Evolutionary conservation across 2,329 filamentous ascomycete genomes (phyloP).

Genomic region (Fusarium sacchari): DNA sequence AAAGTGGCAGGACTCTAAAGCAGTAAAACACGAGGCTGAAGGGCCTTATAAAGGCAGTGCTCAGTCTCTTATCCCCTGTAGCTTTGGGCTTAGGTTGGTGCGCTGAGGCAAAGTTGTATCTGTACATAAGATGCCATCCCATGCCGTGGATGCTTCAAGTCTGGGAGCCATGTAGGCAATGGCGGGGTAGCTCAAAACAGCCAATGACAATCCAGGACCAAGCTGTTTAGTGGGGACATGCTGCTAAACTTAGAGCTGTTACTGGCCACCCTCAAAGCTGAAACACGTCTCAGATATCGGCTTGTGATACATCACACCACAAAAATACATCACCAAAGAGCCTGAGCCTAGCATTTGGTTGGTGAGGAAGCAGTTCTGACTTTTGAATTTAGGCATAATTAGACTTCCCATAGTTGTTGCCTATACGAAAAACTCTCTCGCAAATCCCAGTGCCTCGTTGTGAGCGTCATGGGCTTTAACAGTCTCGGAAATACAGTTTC

Average conservation of each 20-base stretch:
- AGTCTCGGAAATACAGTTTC: conserved; percentile 5
- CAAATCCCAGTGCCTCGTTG: neutral
- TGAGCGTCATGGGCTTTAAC: neutral
- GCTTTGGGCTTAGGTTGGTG: neutral
- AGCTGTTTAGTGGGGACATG: conserved; percentile 21
- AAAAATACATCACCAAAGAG: neutral
- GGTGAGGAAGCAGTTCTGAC: neutral
- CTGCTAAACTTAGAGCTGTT: conserved; percentile 28
- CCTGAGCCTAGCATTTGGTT: neutral
- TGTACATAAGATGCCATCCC: neutral
- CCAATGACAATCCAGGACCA: neutral
- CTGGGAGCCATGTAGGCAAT: conserved; percentile 17
- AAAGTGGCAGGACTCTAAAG: neutral
- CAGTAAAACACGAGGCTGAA: conserved; percentile 1
- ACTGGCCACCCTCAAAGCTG: conserved; percentile 26
- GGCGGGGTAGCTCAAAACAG: conserved; percentile 33
- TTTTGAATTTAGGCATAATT: neutral
- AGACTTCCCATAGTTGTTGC: neutral
- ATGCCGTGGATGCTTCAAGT: conserved; percentile 21
- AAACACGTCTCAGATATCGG: conserved; percentile 37
- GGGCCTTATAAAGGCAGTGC: neutral
- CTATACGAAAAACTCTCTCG: neutral
- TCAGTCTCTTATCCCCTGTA: neutral
- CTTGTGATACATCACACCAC: conserved; percentile 27
- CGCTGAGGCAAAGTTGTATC: conserved; percentile 8